Evolutionary conservation across 257 asterid species (phyloP).

Genomic region (Primulina eburnea): DNA sequence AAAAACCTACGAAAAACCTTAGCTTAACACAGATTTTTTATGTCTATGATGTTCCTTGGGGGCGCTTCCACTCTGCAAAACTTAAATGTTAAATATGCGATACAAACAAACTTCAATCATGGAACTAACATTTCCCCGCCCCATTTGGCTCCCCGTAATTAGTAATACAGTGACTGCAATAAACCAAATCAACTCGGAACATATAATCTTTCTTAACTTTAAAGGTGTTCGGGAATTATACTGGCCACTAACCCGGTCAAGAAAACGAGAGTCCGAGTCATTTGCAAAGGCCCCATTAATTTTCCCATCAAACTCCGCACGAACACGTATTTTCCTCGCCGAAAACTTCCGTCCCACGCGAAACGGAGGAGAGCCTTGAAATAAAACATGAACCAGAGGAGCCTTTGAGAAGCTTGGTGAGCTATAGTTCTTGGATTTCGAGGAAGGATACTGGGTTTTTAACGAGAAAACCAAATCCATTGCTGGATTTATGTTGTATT

Average conservation of each 20-base stretch:
- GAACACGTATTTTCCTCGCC: slow-evolving; percentile 53
- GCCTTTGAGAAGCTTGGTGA: slow-evolving; percentile 27
- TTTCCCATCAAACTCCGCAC: slow-evolving; percentile 64
- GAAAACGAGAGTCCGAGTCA: slow-evolving; percentile 78
- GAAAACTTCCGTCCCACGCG: slow-evolving; percentile 27
- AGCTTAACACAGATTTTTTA: too few species aligned
- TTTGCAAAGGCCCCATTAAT: slow-evolving; percentile 68
- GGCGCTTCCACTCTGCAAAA: too few species aligned
- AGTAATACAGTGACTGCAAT: too few species aligned
- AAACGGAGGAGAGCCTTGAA: slow-evolving; percentile 25
- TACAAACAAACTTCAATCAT: too few species aligned
- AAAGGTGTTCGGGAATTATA: background rate
- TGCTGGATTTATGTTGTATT: background rate
- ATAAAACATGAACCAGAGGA: slow-evolving; percentile 31
- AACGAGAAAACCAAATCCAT: slow-evolving; percentile 57
- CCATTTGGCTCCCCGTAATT: too few species aligned
- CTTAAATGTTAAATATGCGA: too few species aligned
- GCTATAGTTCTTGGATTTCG: slow-evolving; percentile 26
- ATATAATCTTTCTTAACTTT: background rate
- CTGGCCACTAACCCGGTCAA: slow-evolving; percentile 67
- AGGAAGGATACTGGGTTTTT: slow-evolving; percentile 33
- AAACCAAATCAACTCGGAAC: too few species aligned
- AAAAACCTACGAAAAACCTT: too few species aligned
- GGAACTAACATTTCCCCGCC: too few species aligned
- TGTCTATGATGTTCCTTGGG: too few species aligned